Conservation (phyloP, 2,329 filamentous ascomycete species). For the Penicillium sp. region DNA sequence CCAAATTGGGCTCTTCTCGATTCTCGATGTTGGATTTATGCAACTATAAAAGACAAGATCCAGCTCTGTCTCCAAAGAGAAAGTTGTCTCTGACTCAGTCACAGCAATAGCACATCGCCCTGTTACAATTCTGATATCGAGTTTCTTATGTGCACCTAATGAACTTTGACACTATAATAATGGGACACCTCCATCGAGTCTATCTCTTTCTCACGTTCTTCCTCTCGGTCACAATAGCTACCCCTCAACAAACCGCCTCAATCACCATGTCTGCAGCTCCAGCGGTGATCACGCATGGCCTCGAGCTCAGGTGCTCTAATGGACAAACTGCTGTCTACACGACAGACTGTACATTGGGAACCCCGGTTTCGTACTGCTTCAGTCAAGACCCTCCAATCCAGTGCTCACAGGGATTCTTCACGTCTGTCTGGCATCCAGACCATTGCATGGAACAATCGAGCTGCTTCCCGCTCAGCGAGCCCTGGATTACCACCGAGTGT, state of each 20-base stretch:
- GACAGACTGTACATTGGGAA: slow-evolving; percentile 29
- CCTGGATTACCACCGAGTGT: slow-evolving; percentile 26
- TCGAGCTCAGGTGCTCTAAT: slow-evolving; percentile 15
- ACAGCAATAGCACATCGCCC: background rate
- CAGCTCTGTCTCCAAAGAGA: background rate
- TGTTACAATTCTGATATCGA: background rate
- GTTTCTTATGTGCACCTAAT: background rate
- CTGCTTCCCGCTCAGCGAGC: slow-evolving; percentile 22
- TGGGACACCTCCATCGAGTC: background rate
- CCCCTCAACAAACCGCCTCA: slow-evolving; percentile 7
- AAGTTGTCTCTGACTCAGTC: no score
- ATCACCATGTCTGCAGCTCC: slow-evolving; percentile 8
- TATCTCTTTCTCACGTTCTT: background rate
- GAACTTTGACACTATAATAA: background rate
- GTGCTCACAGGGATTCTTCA: slow-evolving; percentile 22
- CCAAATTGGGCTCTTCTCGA: background rate
- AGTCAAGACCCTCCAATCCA: slow-evolving; percentile 17
- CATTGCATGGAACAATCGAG: slow-evolving; percentile 23
- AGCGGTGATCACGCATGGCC: slow-evolving; percentile 11
- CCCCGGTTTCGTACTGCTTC: slow-evolving; percentile 22
- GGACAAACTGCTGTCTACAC: slow-evolving; percentile 25
- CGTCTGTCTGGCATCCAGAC: slow-evolving; percentile 26
- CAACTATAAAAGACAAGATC: background rate
- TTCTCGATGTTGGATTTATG: background rate
- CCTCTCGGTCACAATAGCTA: background rate